These are phyloP conservation scores for Diddensiella transvaalensis DNA, from an alignment of 805 yeast genomes.

Conservation along the genomic window DNA sequence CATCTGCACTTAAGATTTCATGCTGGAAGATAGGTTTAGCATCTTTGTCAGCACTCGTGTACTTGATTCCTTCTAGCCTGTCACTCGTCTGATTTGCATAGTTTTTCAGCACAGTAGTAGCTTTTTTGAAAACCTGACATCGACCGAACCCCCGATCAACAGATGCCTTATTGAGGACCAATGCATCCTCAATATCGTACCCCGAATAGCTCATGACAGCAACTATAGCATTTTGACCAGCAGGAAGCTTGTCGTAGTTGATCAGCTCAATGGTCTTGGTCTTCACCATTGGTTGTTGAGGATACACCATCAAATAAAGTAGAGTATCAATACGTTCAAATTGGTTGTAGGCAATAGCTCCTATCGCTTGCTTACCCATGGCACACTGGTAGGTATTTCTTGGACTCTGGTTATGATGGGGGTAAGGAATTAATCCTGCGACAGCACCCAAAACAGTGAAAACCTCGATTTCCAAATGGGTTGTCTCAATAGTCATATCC, in stretches of 20 bases:
- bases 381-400: slow-evolving; percentile 99
- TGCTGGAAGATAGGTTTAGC: slow-evolving; percentile 77
- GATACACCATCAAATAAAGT: slow-evolving; percentile 93
- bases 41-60: slow-evolving; percentile 52
- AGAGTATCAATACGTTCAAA: slow-evolving; percentile 92
- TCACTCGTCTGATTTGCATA: slow-evolving; percentile 94
- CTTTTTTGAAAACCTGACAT: slow-evolving; percentile 91
- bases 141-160: slow-evolving; percentile 97
- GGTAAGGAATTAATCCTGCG: slow-evolving; percentile 88
- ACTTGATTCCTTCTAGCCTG: slow-evolving; percentile 86
- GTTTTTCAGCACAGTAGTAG: slow-evolving; percentile 82
- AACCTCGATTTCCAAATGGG: slow-evolving; percentile 95
- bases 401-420: slow-evolving; percentile 96
- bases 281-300: slow-evolving; percentile 99
- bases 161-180: slow-evolving; percentile 93
- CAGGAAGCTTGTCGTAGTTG: slow-evolving; percentile 93
- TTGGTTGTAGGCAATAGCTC: slow-evolving; percentile 97
- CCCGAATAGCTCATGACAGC: slow-evolving; percentile 99
- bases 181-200: slow-evolving; percentile 99
- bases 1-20: slow-evolving; percentile 85
- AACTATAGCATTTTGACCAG: slow-evolving; percentile 98
- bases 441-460: slow-evolving; percentile 90
- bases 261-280: slow-evolving; percentile 94
- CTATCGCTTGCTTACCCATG: slow-evolving; percentile 99
- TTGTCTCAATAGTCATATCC: slow-evolving; percentile 53